phyloP scores from a whole-genome alignment of 2,329 filamentous ascomycete species.

The Microdochium paspali region DNA sequence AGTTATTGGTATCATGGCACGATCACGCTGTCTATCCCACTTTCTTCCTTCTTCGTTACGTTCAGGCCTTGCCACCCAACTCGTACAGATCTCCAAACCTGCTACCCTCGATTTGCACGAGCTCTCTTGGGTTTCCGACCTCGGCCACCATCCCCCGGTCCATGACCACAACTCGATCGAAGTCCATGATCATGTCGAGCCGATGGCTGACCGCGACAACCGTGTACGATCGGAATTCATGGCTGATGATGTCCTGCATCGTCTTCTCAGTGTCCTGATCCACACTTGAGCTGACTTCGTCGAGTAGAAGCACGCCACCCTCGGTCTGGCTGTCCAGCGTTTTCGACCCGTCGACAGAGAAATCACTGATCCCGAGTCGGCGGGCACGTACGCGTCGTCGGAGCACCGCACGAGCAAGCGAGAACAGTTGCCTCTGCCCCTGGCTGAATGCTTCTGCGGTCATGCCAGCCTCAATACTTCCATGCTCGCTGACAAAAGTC shows the following conservation, averaged over 20 bases:
- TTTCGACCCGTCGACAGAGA: neutral
- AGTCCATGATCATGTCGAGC: constrained; percentile 32
- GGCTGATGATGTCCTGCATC: constrained; percentile 13
- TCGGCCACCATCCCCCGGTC: constrained; percentile 34
- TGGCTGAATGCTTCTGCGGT: constrained; percentile 33
- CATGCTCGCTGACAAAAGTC: constrained; percentile 11
- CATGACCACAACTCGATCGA: constrained; percentile 38
- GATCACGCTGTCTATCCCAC: neutral
- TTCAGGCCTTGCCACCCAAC: neutral
- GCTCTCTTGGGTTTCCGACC: constrained; percentile 13
- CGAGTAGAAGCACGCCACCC: constrained; percentile 18
- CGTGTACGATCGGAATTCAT: constrained; percentile 30
- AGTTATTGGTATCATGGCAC: no score
- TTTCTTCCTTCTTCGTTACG: neutral
- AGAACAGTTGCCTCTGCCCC: constrained; percentile 31
- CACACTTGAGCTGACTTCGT: constrained; percentile 21
- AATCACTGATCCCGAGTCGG: constrained; percentile 6
- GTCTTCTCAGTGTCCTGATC: constrained; percentile 15
- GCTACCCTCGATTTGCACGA: constrained; percentile 7
- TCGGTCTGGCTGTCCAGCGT: constrained; percentile 9
- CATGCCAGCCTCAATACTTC: constrained; percentile 20
- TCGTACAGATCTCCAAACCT: constrained; percentile 10
- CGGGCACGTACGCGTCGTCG: constrained; percentile 13
- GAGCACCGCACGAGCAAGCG: constrained; percentile 15
- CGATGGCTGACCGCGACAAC: constrained; percentile 26